Base-by-base conservation (phyloP, 768 basidiomycete genomes). In the Gelatoporia subvermispora region DNA sequence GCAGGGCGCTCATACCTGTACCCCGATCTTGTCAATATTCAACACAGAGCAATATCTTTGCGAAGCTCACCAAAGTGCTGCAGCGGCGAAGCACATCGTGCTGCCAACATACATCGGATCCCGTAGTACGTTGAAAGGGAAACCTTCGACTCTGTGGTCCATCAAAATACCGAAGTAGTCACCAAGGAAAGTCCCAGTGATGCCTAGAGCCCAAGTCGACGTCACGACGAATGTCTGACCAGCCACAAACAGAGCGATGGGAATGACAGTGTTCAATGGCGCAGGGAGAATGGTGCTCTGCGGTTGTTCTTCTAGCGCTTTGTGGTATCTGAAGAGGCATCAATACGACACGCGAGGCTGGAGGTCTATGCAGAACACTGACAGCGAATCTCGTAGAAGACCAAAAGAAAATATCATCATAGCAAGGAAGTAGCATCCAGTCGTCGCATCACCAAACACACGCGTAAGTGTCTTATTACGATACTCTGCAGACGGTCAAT, bases 61-160 rank as follows among this genome's bases (percentile, higher is more conserved):
- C 28, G 28, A 7, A 17, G 64, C 84, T 59, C 50, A 93, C 93
- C 92, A 95, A 28, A 99, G 73, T 0, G 95, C 87, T 1, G 81
- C 83, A 18, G 84, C 94, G 34, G 80, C 68, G 69, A 97, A 97
- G 64, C 84, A 89, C 72, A 99, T 70, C 4, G 93, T 93, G 61
- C 87, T 92, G 8, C 95, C 95, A 40, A 93, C 88, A 62, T 99
- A 98, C 95, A 99, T 99, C 0, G 95, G 95, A 65, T 96, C 86
- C 17, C 80, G 75, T 36, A 94, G 74, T 41, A 96, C 77, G 63
- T 95, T 95, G 76, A 97, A 99, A 0, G 95, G 95, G 74, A 99
- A 99, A 18, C 88, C 86, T 60, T 93, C 86, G n/a, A 97, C 93
- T 44, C 89, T 75, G 51, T 84, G 75, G 60, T 91, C 83, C 92